Evolutionary conservation across 1,139 yeast genomes (phyloP).

Genomic region (Spathaspora sp.): DNA sequence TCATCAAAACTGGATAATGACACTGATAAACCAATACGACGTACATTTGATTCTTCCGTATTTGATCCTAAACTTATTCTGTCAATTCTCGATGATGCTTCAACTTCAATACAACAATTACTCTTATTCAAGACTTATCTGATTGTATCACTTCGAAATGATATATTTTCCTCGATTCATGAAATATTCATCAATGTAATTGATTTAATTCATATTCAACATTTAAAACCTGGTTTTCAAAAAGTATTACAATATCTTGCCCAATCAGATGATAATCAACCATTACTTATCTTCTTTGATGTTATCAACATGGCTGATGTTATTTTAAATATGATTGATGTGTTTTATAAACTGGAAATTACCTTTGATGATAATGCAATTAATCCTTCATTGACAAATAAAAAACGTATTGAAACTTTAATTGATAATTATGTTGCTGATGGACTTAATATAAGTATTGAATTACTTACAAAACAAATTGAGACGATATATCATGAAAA

Average conservation of each 20-base stretch:
- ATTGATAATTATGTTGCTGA: constrained; percentile 90
- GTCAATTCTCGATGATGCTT: constrained; percentile 40
- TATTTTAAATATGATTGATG: constrained; percentile 88
- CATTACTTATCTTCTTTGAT: constrained; percentile 83
- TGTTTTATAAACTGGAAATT: constrained; percentile 85
- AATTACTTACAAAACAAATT: constrained; percentile 79
- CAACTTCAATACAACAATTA: constrained; percentile 32
- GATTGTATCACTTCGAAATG: constrained; percentile 31
- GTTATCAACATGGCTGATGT: constrained; percentile 90
- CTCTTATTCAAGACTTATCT: constrained; percentile 33
- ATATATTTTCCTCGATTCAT: constrained; percentile 41
- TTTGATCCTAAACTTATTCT: constrained; percentile 43
- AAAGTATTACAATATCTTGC: constrained; percentile 71
- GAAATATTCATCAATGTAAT: constrained; percentile 67
- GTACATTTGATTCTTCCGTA: constrained; percentile 12
- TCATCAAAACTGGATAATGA: constrained; percentile 45
- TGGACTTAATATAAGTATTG: constrained; percentile 88
- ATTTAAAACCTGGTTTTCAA: constrained; percentile 78
- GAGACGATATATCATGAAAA: constrained; percentile 33
- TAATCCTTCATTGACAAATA: constrained; percentile 76
- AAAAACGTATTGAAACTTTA: constrained; percentile 74
- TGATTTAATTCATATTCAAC: constrained; percentile 64
- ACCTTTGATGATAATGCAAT: constrained; percentile 74
- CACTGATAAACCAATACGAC: constrained; percentile 23
- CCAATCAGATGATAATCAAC: constrained; percentile 75